phyloP scores from a whole-genome alignment of 805 yeast genomes.

The Candida lessepsii region DNA sequence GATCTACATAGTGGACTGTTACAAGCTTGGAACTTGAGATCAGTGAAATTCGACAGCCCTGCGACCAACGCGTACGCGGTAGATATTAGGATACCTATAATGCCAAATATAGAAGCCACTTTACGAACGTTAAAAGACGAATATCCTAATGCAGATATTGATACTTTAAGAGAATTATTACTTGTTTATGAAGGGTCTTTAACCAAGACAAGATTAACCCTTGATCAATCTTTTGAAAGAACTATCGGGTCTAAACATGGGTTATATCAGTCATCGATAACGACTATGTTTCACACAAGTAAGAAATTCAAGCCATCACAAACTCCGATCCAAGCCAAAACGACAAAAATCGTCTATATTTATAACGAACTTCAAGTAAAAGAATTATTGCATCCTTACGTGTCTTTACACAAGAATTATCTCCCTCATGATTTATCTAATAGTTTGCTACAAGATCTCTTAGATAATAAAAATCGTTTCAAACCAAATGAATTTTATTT shows the following conservation, averaged over 20 bases:
- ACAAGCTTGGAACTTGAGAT: not conserved
- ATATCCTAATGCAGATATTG: constrained; percentile 46
- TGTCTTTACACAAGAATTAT: constrained; percentile 49
- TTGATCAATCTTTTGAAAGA: constrained; percentile 33
- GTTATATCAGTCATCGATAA: constrained; percentile 18
- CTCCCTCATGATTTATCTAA: constrained; percentile 53
- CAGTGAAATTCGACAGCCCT: not conserved
- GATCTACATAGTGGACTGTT: not conserved
- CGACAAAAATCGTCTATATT: constrained; percentile 34
- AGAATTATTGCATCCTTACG: constrained; percentile 45
- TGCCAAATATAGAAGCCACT: constrained; percentile 21
- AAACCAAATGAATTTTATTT: constrained; percentile 50
- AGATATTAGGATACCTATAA: not conserved
- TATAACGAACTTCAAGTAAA: constrained; percentile 53
- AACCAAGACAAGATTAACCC: constrained; percentile 35
- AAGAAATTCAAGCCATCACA: not conserved
- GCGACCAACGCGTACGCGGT: constrained; percentile 1
- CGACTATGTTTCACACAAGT: constrained; percentile 9
- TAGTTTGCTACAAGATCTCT: constrained; percentile 39
- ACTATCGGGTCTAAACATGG: constrained; percentile 6
- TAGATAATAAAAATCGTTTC: constrained; percentile 42
- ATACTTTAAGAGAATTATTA: constrained; percentile 49
- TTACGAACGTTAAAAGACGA: constrained; percentile 30
- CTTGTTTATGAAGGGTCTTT: constrained; percentile 55
- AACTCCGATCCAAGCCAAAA: not conserved